Base-by-base conservation (phyloP, 306 rosid species). In the Quercus agrifolia region DNA sequence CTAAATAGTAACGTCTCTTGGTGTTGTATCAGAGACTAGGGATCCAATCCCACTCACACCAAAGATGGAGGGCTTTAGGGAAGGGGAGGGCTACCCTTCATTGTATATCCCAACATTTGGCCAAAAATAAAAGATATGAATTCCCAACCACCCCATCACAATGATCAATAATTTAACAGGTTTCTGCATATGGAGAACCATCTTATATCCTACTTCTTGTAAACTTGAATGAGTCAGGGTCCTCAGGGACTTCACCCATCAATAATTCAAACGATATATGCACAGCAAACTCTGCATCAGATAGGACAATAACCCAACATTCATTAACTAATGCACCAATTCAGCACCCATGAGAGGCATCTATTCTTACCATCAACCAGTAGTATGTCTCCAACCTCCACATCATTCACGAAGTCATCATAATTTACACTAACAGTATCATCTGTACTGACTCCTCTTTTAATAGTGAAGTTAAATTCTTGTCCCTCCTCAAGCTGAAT, bases 371-470 rank as follows among this genome's bases (percentile, higher is more conserved):
- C 99, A 79, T 95, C 99, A 81, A 95, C 90, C 11, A 95, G 90
- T 12, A 95, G 54, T 13, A 82, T 94, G 75, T 95, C 99, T 74
- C 97, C 99, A 71, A 56, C 92, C 76, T 92, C 99, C 33, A 95
- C 97, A 87, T 95, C 99, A 62, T 88, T 95, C 67, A 92, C 87
- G 82, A 95, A 95, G 77, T 81, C 98, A 63, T 95, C 99, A 76
- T 95, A 95, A 78, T 95, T 95, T 28, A 95, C 99, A 75, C 99
- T 92, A 73, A 92, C 94, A 1, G 97, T 92, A 79, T 91, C 90
- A 73, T 87, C 81, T 2, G 90, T 83, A 83, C 87, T 74, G 71
- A 92, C 91, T 85, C 99, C 98, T 76, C 99, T 95, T 83, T 71
- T 90, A 59, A 89, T 92, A 73, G 98, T 95, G 87, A 95, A 95